Conservation (phyloP, 164 flowering plant genomes). For the Magnolia sinica region DNA sequence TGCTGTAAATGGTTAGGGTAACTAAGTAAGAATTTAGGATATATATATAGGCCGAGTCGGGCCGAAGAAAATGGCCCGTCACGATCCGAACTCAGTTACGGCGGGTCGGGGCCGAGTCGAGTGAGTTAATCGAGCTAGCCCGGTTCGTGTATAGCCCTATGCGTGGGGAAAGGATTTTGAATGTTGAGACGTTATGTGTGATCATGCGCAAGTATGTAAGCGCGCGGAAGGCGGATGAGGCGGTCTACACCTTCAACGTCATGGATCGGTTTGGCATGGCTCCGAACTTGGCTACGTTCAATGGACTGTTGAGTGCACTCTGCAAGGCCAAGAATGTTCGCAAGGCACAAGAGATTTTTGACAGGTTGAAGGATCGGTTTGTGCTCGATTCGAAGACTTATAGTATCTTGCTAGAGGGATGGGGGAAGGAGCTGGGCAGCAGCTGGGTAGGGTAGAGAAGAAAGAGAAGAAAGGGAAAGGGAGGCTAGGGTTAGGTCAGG, state of each 20-base stretch:
- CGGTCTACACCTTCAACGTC: slow-evolving; percentile 71
- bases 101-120: too few relatives aligned
- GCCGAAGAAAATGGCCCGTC: too few relatives aligned
- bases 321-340: slow-evolving; percentile 86
- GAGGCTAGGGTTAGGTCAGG: too few relatives aligned
- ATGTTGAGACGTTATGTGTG: slow-evolving; percentile 82
- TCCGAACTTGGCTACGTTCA: slow-evolving; percentile 73
- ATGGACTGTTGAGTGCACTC: slow-evolving; percentile 69
- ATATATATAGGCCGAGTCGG: too few relatives aligned
- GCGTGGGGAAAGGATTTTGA: slow-evolving; percentile 52
- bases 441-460: slow-evolving; percentile 63
- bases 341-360: slow-evolving; percentile 90
- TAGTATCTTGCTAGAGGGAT: slow-evolving; percentile 48
- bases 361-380: slow-evolving; percentile 53
- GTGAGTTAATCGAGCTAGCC: too few relatives aligned
- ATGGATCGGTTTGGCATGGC: slow-evolving; percentile 69
- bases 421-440: slow-evolving; percentile 77
- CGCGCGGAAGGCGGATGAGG: slow-evolving; percentile 74
- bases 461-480: too few relatives aligned
- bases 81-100: too few relatives aligned
- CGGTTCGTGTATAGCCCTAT: too few relatives aligned
- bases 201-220: slow-evolving; percentile 80
- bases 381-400: slow-evolving; percentile 48
- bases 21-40: too few relatives aligned
- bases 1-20: too few relatives aligned